phyloP scores from a whole-genome alignment of 305 asterid genomes.

The Fraxinus latifolia region DNA sequence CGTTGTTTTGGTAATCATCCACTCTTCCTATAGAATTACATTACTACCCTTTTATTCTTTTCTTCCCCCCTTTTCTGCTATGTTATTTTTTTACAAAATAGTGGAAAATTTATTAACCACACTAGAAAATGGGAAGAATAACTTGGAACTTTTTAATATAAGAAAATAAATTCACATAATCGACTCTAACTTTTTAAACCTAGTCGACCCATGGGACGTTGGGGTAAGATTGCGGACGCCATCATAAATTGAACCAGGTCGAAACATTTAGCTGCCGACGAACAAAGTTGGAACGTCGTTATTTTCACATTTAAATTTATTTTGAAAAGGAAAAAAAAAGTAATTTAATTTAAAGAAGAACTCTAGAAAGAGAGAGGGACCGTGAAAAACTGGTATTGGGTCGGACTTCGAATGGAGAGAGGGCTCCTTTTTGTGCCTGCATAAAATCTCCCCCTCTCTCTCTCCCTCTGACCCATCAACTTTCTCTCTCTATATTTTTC shows the following conservation, averaged over 20 bases:
- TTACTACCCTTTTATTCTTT: not conserved
- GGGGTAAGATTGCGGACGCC: not conserved
- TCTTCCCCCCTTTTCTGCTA: no score
- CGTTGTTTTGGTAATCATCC: not conserved
- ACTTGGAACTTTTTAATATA: not conserved
- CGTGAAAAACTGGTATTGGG: constrained; percentile 33
- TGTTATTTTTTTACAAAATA: no score
- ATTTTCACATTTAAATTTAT: not conserved
- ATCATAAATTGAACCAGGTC: not conserved
- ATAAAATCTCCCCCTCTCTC: constrained; percentile 22
- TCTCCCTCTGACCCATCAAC: constrained; percentile 25
- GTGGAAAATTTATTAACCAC: no score
- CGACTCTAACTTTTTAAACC: not conserved
- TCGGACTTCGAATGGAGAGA: constrained; percentile 1
- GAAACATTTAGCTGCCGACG: not conserved
- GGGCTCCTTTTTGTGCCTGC: not conserved
- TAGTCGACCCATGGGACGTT: not conserved
- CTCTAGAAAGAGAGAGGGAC: constrained; percentile 22
- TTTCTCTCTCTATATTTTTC: constrained; percentile 16
- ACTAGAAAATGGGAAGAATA: not conserved
- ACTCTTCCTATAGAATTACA: not conserved
- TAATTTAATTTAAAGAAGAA: constrained; percentile 8
- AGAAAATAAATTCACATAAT: not conserved
- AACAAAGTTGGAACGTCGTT: not conserved
- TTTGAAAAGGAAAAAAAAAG: not conserved